A percentile compares a stretch with the other conserved stretches of the same genome.
Conservation (phyloP, 768 basidiomycete genomes). For the Xerocomellus chrysenteron region DNA sequence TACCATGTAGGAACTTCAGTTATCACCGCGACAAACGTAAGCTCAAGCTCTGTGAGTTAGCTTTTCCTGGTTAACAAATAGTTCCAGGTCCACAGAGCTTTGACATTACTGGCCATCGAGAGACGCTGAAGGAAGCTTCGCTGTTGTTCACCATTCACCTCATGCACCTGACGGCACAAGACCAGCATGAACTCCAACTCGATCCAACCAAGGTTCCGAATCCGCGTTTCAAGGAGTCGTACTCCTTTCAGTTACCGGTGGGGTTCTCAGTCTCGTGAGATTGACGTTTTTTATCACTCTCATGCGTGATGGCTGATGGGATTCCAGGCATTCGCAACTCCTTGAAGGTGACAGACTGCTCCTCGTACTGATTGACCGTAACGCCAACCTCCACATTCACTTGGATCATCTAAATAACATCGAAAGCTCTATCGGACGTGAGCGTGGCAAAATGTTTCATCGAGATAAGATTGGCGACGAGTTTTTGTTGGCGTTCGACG, state of each 20-base stretch:
- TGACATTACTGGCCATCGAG: conserved; percentile 18
- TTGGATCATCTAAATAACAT: conserved; percentile 37
- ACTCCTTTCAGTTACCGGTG: conserved; percentile 23
- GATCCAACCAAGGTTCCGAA: conserved; percentile 18
- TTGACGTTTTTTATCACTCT: not conserved
- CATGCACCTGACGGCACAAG: conserved; percentile 32
- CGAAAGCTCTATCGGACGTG: conserved; percentile 33
- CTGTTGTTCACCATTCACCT: conserved; percentile 26
- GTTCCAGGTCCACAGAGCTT: conserved; percentile 14
- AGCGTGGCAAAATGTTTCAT: conserved; percentile 36
- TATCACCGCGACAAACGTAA: conserved; percentile 3
- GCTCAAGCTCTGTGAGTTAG: not conserved
- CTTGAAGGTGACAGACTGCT: conserved; percentile 41
- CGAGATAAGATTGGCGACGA: conserved; percentile 48
- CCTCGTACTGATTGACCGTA: conserved; percentile 37
- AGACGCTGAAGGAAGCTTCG: conserved; percentile 18
- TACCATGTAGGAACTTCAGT: not conserved
- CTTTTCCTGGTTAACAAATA: not conserved
- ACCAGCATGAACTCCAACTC: conserved; percentile 30
- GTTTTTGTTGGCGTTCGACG: conserved; percentile 50
- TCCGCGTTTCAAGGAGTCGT: conserved; percentile 27
- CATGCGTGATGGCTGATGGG: not conserved
- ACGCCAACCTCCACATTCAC: conserved; percentile 36
- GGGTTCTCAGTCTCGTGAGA: conserved; percentile 28
- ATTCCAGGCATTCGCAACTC: conserved; percentile 38